Evolutionary conservation across 176 grass and related monocot species (phyloP).

Genomic region (Zizania latifolia): DNA sequence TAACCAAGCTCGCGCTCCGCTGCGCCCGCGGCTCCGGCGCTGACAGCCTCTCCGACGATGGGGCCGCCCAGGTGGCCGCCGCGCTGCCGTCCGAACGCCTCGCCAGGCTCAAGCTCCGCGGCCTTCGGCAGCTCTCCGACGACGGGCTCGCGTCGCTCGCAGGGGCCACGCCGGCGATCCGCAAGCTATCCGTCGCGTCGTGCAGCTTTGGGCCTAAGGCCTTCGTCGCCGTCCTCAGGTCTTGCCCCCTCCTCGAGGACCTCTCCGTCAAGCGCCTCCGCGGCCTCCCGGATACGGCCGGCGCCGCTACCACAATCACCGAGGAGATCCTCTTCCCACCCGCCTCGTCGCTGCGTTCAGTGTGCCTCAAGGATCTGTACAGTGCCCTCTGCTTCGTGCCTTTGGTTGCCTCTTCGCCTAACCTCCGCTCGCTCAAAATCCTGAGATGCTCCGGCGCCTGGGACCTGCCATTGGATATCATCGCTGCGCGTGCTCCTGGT

Average conservation of each 20-base stretch:
- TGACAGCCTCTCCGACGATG: constrained; percentile 71
- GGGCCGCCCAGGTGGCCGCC: constrained; percentile 36
- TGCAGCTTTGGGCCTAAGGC: constrained; percentile 84
- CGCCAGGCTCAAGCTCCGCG: constrained; percentile 74
- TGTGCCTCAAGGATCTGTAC: constrained; percentile 88
- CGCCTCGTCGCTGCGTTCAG: constrained; percentile 44
- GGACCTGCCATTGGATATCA: constrained; percentile 63
- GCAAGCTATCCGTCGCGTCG: constrained; percentile 79
- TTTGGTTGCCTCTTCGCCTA: constrained; percentile 66
- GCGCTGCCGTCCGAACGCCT: constrained; percentile 39
- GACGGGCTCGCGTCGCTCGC: constrained; percentile 57
- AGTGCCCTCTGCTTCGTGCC: constrained; percentile 80
- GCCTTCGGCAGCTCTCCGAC: constrained; percentile 62
- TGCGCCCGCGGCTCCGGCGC: constrained; percentile 40
- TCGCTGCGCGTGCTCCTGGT: constrained; percentile 27
- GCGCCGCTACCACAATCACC: constrained; percentile 26
- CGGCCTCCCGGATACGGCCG: constrained; percentile 58
- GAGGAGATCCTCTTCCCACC: constrained; percentile 34
- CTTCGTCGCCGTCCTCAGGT: constrained; percentile 56
- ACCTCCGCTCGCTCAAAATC: constrained; percentile 75
- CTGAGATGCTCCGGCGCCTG: constrained; percentile 84
- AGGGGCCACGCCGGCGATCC: constrained; percentile 32
- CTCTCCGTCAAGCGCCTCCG: constrained; percentile 85
- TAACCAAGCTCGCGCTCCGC: constrained; percentile 62
- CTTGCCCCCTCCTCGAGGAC: constrained; percentile 63